These are phyloP conservation scores for Sclerotinia borealis DNA, from an alignment of 2,329 filamentous ascomycete species.

Conservation along the genomic window DNA sequence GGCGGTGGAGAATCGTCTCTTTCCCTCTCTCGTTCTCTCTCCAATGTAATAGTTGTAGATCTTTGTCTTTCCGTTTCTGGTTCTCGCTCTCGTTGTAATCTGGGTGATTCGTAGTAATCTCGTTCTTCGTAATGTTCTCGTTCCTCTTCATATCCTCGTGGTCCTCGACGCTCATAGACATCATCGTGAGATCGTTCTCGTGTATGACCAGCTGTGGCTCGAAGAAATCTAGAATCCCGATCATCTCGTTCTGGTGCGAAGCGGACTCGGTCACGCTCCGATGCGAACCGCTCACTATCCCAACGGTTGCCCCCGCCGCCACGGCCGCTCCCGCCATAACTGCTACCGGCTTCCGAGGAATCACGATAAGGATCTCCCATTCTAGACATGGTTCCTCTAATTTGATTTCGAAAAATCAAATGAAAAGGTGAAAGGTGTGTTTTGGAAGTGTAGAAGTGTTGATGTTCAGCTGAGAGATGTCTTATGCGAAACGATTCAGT, in stretches of 20 bases:
- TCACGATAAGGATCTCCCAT: constrained; percentile 30
- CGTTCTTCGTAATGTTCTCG: constrained; percentile 34
- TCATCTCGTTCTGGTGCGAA: constrained; percentile 40
- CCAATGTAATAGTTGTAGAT: constrained; percentile 29
- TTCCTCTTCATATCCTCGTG: constrained; percentile 29
- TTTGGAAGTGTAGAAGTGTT: not conserved
- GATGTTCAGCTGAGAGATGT: constrained; percentile 10
- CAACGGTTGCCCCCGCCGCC: constrained; percentile 36
- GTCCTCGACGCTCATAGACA: constrained; percentile 41
- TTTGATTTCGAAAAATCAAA: not conserved
- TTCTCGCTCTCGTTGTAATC: constrained; percentile 44
- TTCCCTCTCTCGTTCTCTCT: constrained; percentile 23
- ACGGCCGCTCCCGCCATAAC: constrained; percentile 28
- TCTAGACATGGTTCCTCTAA: constrained; percentile 20
- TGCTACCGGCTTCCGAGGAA: constrained; percentile 33
- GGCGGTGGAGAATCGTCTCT: constrained; percentile 25
- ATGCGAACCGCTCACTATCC: constrained; percentile 49
- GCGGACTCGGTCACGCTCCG: constrained; percentile 41
- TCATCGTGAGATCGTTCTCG: constrained; percentile 46
- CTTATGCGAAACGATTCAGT: not conserved
- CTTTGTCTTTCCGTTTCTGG: constrained; percentile 33
- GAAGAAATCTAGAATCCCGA: constrained; percentile 41
- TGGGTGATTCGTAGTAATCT: constrained; percentile 39
- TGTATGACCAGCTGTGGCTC: constrained; percentile 34
- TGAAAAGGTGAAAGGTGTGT: not conserved